Percentiles rank a stretch among this genome's conserved stretches.
Conservation (phyloP, 2,329 filamentous ascomycete species). For the Coniella vitis region DNA sequence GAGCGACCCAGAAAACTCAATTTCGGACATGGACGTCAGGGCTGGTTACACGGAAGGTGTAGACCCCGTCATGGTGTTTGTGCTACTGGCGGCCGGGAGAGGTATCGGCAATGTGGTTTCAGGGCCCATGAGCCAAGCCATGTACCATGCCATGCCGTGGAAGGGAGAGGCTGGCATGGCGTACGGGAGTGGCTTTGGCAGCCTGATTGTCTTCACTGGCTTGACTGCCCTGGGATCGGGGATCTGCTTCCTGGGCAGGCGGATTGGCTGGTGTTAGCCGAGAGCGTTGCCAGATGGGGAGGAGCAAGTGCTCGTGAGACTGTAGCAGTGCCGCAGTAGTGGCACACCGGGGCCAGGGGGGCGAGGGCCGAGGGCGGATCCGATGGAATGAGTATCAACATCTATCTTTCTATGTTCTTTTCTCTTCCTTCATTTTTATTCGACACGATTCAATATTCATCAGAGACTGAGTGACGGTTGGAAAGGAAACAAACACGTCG, state of each 20-base stretch:
- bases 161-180: slow-evolving; percentile 31
- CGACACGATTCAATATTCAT: too few relatives aligned
- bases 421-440: too few relatives aligned
- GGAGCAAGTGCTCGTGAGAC: neutral
- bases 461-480: too few relatives aligned
- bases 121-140: slow-evolving; percentile 48
- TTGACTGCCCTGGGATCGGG: slow-evolving; percentile 43
- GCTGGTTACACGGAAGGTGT: slow-evolving; percentile 18
- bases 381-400: too few relatives aligned
- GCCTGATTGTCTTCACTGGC: slow-evolving; percentile 50
- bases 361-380: too few relatives aligned
- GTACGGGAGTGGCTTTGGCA: slow-evolving; percentile 46
- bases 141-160: slow-evolving; percentile 42
- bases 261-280: slow-evolving; percentile 27
- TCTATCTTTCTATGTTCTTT: too few relatives aligned
- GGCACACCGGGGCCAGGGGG: too few relatives aligned
- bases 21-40: neutral
- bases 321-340: neutral
- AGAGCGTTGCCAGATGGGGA: too few relatives aligned
- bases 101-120: slow-evolving; percentile 54
- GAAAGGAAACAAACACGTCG: too few relatives aligned
- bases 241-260: slow-evolving; percentile 35
- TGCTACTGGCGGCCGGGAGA: slow-evolving; percentile 49
- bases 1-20: slow-evolving; percentile 17
- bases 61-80: slow-evolving; percentile 50